Base-by-base conservation (phyloP, 1,284 basidiomycete species). In the Rhodotorula sp. region DNA sequence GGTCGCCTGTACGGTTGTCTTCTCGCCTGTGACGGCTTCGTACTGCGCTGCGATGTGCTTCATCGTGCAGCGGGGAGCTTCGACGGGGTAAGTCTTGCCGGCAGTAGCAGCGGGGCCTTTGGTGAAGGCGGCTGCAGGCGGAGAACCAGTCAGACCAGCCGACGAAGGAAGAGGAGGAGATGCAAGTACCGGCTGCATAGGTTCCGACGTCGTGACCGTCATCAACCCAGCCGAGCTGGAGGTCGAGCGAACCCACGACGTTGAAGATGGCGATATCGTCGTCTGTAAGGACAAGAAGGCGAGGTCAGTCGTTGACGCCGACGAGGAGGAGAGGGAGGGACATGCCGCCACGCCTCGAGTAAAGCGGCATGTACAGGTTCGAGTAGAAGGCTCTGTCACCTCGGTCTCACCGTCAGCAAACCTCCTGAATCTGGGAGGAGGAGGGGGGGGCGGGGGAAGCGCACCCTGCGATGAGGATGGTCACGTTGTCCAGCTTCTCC, bases 51-150 rank as follows among this genome's bases (percentile, higher is more conserved):
- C 66, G 47, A 67, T 32, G 34, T 59, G 30, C 15, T 19, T 9
- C 4, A 39, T 32, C 30, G 66, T 59, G 20, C 30, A 29, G 6
- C 51, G 34, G 1, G 55, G 53, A 11, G 51, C 47, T n/a, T 46
- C 48, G 51, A 67, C 36, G 17, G 51, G 48, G 52, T 68, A 68
- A 30, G 62, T 60, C 58, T 68, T 68, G 32, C 57, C 52, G 24
- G 52, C 27, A 0, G 58, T 55, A 20, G 27, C 57, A 19, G n/a
- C 13, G 13, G 52, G 57, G 5, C 62, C 66, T 22, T 47, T 53
- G 17, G 46, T 11, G 29, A 68, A 60, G 19, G 59, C 47, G 4
- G 66, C 66, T 63, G 52, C 20, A 30, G 22, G 17, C 8, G 4
- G 24, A 34, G 30, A 36, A 27, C 22, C 20, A 24, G n/a, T 49